Base-by-base conservation (phyloP, 768 basidiomycete species). In the Boletus rex-veris region DNA sequence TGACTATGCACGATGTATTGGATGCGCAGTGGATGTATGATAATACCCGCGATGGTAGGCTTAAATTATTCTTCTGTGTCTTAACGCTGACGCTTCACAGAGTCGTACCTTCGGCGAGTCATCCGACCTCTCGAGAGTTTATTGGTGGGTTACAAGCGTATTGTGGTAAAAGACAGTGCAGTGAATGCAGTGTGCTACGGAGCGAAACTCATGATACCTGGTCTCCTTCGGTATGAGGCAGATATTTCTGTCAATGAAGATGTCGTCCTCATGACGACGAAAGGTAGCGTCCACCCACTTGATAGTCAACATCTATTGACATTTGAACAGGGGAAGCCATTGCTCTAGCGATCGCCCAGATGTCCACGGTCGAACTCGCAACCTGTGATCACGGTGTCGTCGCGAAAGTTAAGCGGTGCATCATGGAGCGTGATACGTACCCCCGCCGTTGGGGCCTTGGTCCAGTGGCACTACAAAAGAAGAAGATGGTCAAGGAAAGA, bases 161-260 rank as follows among this genome's bases (percentile, higher is more conserved):
- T 99, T 57, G 97, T 99, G 36, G 95, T 99, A 60, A 98, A 98
- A 74, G 97, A 99, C 73, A 95, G 92, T 63, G 94, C 97, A 18
- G 96, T 99, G 66, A 99, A 98, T 66, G 97, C 97, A 47, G 92
- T 99, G 55, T 98, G 96, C 76, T 98, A 99, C 72, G 97, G 97
- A 58, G 97, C 97, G 53, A 98, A 98, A 73, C 86, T 99, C 66
- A 99, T 99, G 97, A 93, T 99, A 63, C 97, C 97, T 59, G 97
- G 97, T 70, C 80, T 99, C 41, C 80, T 99, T 51, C 90, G 97
- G 64, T 99, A 98, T 70, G 93, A 98, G 71, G 84, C 86, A 36
- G 96, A 97, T 68, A 98, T 98, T 60, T 84, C 92, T 58, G 74
- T 97, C 50, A 83, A 96, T 68, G 96, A 98, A 71, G 96, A 98